A percentile compares a stretch with the other conserved stretches of the same genome.
These are phyloP conservation scores for Candida multigemmis DNA, from an alignment of 805 yeast genomes.

Conservation along the genomic window DNA sequence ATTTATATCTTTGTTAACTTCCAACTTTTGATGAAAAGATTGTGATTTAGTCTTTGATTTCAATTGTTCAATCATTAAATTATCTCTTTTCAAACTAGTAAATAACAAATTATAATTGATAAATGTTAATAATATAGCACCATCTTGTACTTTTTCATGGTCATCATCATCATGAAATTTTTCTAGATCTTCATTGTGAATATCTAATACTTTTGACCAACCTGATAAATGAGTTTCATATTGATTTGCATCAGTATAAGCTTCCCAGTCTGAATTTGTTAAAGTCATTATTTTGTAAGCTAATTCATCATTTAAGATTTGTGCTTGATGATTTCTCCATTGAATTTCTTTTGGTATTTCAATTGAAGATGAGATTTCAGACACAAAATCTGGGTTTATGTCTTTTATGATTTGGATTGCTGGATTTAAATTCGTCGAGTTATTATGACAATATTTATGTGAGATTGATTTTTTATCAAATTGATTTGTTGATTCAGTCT, in stretches of 20 bases:
- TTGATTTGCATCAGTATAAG: conserved; percentile 28
- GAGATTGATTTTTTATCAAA: conserved; percentile 44
- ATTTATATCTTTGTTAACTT: conserved; percentile 30
- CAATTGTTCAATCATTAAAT: conserved; percentile 33
- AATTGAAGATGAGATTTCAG: conserved; percentile 16
- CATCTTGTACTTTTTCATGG: conserved; percentile 54
- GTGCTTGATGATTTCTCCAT: conserved; percentile 54
- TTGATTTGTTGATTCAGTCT: conserved; percentile 20
- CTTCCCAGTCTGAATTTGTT: conserved; percentile 13
- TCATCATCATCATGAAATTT: conserved; percentile 40
- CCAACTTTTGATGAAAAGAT: conserved; percentile 13
- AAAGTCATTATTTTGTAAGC: conserved; percentile 47
- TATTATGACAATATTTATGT: conserved; percentile 29
- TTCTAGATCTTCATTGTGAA: conserved; percentile 48
- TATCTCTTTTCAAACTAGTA: conserved; percentile 67
- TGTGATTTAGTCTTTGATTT: conserved; percentile 5
- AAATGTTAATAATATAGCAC: conserved; percentile 68
- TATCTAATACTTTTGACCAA: conserved; percentile 64
- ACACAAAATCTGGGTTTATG: conserved; percentile 28
- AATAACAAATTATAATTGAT: conserved; percentile 60
- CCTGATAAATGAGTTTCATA: conserved; percentile 50
- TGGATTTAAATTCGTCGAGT: too few relatives aligned
- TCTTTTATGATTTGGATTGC: conserved; percentile 30
- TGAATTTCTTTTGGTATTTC: conserved; percentile 22
- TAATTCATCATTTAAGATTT: conserved; percentile 60